Evolutionary conservation across 2,329 filamentous ascomycete genomes (phyloP), one percentile per base, ranked within the genome.

Genomic region (Colletotrichum musae): DNA sequence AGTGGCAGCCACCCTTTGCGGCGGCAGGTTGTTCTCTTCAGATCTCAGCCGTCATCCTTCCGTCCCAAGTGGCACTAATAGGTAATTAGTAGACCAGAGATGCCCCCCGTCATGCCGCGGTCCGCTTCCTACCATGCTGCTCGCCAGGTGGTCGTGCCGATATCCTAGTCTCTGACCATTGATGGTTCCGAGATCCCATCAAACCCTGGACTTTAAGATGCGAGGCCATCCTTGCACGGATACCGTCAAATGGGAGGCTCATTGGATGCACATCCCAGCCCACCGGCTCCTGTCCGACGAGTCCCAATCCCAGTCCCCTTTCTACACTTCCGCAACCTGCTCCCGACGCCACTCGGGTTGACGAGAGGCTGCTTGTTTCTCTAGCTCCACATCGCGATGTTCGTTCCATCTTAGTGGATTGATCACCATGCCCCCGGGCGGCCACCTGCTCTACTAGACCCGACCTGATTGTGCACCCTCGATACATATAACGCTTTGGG

Each of bases 401-500:
- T 61, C 5, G 32, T 21, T 18, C 39, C 43, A 26, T 21, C 48
- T 56, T 39, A 59, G 62, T 57, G 67, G 67, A 39, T 43, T 51
- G 63, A 66, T 60, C 57, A 61, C 28, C 61, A 52, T 56, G 50
- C 57, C 43, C 12, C 66, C 59, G 53, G 64, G 59, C 59, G 64
- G 41, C 21, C 47, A 43, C 16, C 32, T 64, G 32, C 13, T 43
- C 36, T 24, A 36, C 47, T 18, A 50, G 26, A 53, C n/a, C 53
- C 47, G 59, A 39, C 39, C 41, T 65, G 16, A 24, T 18, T 50
- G 26, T 43, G 53, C 18, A 16, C 18, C 43, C 24, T 53, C 41
- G 64, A 64, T 64, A 56, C 56, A 68, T 70, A 54, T 70, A 68
- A 51, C 24, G 36, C 21, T 70, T 71, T 61, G 39, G 36, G 39